Evolutionary conservation across 257 asterid species (phyloP), one percentile per base, ranked within the genome.

Genomic region (Solanum neorickii): DNA sequence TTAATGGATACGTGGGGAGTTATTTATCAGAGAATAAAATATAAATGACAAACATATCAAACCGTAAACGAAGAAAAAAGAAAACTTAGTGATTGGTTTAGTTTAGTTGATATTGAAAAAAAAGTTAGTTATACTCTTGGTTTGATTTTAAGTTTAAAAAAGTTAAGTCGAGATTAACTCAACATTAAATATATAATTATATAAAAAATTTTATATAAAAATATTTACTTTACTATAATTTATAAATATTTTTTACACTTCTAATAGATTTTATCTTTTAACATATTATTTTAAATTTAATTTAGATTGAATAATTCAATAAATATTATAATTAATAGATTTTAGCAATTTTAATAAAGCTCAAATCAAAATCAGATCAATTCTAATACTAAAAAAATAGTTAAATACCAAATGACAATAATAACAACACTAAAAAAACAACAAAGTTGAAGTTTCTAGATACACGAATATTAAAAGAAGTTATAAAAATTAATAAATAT

Each of bases 171-270:
- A 8, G 66, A 4, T 59, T 12, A 59, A 59, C 9, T 18, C 66
- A 0, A 59, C 25, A 59, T 20, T 59, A 20, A 20, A 59, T 59
- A 59, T 59, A 59, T 59, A 7, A 56, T 56, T 18, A 7, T 56
- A 1, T 0, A 3, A 56, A 18, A 7, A 18, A 3, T 0, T 7
- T 18, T 20, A 52, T 18, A 56, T 18, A 18, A 56, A 56, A 56
- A 11, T 56, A 56, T 7, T 56, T 56, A 56, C 2, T 56, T 56
- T 56, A n/a, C 20, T 56, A 56, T 56, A 18, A 56, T 56, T 56
- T 20, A 20, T n/a, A 56, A 18, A 56, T 56, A 56, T 56, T 20
- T 56, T n/a, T 56, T 56, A 56, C 8, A 56, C 12, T 56, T 56
- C 1, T 56, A 18, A 56, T 7, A n/a, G 1, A 18, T 56, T 56